Conservation (phyloP, 257 asterid species). For the Avicennia marina region DNA sequence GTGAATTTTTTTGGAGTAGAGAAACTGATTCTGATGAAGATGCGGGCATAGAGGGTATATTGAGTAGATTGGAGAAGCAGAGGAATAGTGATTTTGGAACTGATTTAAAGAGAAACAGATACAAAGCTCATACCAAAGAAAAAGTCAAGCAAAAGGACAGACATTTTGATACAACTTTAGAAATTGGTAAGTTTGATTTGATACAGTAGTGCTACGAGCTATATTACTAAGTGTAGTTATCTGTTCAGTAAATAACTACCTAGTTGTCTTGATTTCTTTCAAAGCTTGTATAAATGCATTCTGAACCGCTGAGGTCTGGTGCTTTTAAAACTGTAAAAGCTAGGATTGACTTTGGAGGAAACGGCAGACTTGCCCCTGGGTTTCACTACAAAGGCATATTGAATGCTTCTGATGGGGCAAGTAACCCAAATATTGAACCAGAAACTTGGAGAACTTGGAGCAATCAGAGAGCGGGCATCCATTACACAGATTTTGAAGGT, state of each 20-base stretch:
- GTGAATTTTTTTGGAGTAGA: slow-evolving; percentile 19
- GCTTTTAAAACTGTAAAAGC: slow-evolving; percentile 45
- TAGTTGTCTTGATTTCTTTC: not conserved
- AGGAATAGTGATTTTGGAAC: slow-evolving; percentile 53
- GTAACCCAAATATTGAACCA: slow-evolving; percentile 37
- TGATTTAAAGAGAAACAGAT: slow-evolving; percentile 30
- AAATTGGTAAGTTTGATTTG: slow-evolving; percentile 15
- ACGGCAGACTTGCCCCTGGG: not conserved
- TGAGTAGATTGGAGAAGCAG: slow-evolving; percentile 76
- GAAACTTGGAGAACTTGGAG: slow-evolving; percentile 81
- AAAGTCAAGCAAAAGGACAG: not conserved
- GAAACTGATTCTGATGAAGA: slow-evolving; percentile 43
- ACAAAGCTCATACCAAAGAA: slow-evolving; percentile 23
- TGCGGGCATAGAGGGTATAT: slow-evolving; percentile 65
- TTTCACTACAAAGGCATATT: slow-evolving; percentile 21
- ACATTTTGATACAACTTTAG: slow-evolving; percentile 26
- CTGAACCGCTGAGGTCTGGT: slow-evolving; percentile 25
- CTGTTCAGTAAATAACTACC: too few species aligned
- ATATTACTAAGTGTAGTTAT: too few species aligned
- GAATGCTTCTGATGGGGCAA: slow-evolving; percentile 25
- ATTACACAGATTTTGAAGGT: slow-evolving; percentile 65
- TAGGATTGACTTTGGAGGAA: slow-evolving; percentile 37
- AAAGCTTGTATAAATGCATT: slow-evolving; percentile 12
- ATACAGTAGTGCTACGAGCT: too few species aligned
- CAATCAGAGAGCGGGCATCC: slow-evolving; percentile 46